Base-by-base conservation (phyloP, 2,329 filamentous ascomycete species). In the Bipolaris sorokiniana region DNA sequence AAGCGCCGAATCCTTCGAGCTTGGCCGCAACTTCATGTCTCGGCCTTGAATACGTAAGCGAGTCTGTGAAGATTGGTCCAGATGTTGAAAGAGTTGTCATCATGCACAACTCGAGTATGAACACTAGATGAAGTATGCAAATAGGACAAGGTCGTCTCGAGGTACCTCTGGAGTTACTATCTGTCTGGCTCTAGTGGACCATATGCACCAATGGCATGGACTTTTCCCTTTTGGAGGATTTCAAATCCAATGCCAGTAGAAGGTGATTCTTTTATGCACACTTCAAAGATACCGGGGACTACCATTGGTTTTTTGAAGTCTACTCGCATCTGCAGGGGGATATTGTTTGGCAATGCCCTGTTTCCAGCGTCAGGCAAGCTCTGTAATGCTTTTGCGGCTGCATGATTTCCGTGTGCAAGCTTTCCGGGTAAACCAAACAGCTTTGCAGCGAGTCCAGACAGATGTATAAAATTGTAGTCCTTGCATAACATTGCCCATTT, bases 381-480 rank as follows among this genome's bases (percentile, higher is more conserved):
- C 31, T 42, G 37, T 5, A 53, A 5, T 23, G 57, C 49, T 36
- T 46, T 48, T 16, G 56, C 56, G 6, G 55, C 26, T 15, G 37
- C 33, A 15, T 59, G 52, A 7, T 59, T 59, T 3, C 56, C 56
- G 4, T 59, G 48, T 16, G 45, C 53, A 20, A 57, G 54, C 46
- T 53, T 52, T 23, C 48, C 57, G n/a, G 53, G 48, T 40, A 53
- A 20, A 22, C 45, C 53, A 16, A 56, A 46, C 3, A 49, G 10
- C 16, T 45, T 56, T 26, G 53, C 48, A 31, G 57, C 48, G 3
- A 38, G 7, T 11, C 40, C 15, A 13, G 53, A 56, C 7, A 59
- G 23, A 5, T 59, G 53, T 2, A 59, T 51, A 23, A 56, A 46
- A 40, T 59, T 49, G 34, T 59, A 56, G 16, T 59, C 53, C 28